Evolutionary conservation across 371 early-diverging fungal species (phyloP).

Genomic region (Ordospora pajunii): DNA sequence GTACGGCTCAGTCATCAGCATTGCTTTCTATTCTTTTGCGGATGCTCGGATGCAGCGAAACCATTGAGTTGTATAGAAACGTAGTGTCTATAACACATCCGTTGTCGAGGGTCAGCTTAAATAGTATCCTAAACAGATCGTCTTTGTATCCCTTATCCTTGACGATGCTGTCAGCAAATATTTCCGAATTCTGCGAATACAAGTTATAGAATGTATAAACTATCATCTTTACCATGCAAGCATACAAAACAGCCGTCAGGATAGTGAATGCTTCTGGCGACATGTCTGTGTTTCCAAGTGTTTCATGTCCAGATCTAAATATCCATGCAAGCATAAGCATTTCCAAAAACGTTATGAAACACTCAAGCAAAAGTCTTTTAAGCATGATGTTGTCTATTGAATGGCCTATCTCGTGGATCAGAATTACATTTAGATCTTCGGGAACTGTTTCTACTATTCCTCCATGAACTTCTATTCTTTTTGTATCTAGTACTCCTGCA

Average conservation of each 20-base stretch:
- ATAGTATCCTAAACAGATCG: slow-evolving; percentile 51
- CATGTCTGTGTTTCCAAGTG: slow-evolving; percentile 37
- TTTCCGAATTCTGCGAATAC: slow-evolving; percentile 56
- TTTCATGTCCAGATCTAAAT: slow-evolving; percentile 20
- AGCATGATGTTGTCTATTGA: slow-evolving; percentile 56
- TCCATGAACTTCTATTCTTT: slow-evolving; percentile 59
- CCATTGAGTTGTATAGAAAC: slow-evolving; percentile 53
- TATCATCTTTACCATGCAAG: slow-evolving; percentile 35
- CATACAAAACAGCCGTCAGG: slow-evolving; percentile 46
- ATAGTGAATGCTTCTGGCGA: slow-evolving; percentile 49
- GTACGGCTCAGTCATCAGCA: not conserved
- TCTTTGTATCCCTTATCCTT: slow-evolving; percentile 47
- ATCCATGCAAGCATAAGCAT: slow-evolving; percentile 34
- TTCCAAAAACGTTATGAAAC: slow-evolving; percentile 39
- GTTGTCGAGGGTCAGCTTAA: slow-evolving; percentile 43
- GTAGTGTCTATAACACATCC: slow-evolving; percentile 44
- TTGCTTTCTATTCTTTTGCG: slow-evolving; percentile 47
- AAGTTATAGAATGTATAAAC: slow-evolving; percentile 54
- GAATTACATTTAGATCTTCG: slow-evolving; percentile 52
- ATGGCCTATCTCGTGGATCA: slow-evolving; percentile 62
- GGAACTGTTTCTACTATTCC: slow-evolving; percentile 33
- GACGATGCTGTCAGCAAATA: slow-evolving; percentile 58
- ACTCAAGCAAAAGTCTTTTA: slow-evolving; percentile 52
- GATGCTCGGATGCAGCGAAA: slow-evolving; percentile 58
- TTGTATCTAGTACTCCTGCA: slow-evolving; percentile 45